phyloP scores from a whole-genome alignment of 352 stramenopile genomes.

The Phytophthora pseudosyringae region DNA sequence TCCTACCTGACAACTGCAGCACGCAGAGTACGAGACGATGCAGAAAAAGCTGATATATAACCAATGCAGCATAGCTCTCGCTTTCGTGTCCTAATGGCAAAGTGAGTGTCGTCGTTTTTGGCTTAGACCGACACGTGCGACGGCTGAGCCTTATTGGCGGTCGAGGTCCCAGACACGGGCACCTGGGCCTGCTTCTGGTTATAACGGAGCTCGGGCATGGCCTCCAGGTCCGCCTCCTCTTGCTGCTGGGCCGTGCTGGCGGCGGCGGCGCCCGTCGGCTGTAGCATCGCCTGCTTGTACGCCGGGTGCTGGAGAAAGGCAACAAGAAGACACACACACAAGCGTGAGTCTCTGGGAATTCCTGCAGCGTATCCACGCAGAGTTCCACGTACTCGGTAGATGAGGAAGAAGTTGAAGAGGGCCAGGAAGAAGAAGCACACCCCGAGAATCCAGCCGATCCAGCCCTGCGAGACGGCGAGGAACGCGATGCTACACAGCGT shows the following conservation, averaged over 20 bases:
- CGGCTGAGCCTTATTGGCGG: conserved; percentile 49
- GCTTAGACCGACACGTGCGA: conserved; percentile 72
- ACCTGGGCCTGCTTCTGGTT: conserved; percentile 62
- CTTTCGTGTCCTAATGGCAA: conserved; percentile 24
- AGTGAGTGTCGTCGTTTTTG: conserved; percentile 4
- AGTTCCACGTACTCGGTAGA: conserved; percentile 64
- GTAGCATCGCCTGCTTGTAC: conserved; percentile 80
- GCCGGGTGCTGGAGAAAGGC: conserved; percentile 61
- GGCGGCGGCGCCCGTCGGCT: conserved; percentile 40
- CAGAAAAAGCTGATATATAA: conserved; percentile 44
- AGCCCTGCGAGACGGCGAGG: conserved; percentile 81
- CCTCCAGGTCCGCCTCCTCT: conserved; percentile 68
- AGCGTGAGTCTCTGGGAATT: conserved; percentile 15
- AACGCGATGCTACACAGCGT: conserved; percentile 68
- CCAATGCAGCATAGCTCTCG: conserved; percentile 37
- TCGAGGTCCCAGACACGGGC: conserved; percentile 30
- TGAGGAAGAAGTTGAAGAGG: conserved; percentile 91
- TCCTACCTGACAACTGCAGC: background rate
- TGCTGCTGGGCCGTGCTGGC: conserved; percentile 42
- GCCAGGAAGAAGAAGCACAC: conserved; percentile 78
- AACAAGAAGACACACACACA: conserved; percentile 5
- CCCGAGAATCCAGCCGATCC: conserved; percentile 78
- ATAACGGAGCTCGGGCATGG: conserved; percentile 83
- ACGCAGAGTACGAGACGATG: conserved; percentile 10
- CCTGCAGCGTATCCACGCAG: conserved; percentile 9